Conservation (phyloP, 78 protist genomes). For the Dictyostelium citrinum region DNA sequence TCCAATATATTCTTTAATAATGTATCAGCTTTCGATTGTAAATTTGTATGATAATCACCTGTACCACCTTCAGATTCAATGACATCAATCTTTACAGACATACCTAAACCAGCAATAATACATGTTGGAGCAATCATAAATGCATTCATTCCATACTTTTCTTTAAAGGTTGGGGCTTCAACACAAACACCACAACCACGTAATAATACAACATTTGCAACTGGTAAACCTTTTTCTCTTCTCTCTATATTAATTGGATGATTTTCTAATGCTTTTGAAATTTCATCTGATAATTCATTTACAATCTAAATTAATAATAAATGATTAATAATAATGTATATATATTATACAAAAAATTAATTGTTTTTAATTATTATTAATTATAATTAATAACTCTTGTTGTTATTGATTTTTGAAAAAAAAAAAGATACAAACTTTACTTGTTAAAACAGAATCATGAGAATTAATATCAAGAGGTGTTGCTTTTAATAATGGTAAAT, state of each 20-base stretch:
- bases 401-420: too few relatives aligned
- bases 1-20: slow-evolving; percentile 4
- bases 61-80: slow-evolving; percentile 83
- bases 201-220: slow-evolving; percentile 88
- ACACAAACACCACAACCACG: slow-evolving; percentile 91
- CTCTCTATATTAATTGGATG: slow-evolving; percentile 88
- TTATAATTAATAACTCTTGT: not conserved
- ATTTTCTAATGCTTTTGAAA: slow-evolving; percentile 46
- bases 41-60: slow-evolving; percentile 90
- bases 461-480: slow-evolving; percentile 23
- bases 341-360: too few relatives aligned
- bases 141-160: slow-evolving; percentile 51
- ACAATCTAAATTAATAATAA: slow-evolving; percentile 65
- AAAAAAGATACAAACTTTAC: not conserved
- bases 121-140: slow-evolving; percentile 94
- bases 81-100: slow-evolving; percentile 77
- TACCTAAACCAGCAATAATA: slow-evolving; percentile 90
- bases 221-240: slow-evolving; percentile 34
- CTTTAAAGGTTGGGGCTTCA: slow-evolving; percentile 75
- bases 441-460: slow-evolving; percentile 43
- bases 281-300: slow-evolving; percentile 76
- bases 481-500: slow-evolving; percentile 63
- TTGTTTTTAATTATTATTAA: too few relatives aligned
- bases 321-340: not conserved
- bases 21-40: slow-evolving; percentile 77